These are phyloP conservation scores for Thielaviopsis populi DNA, from an alignment of 2,329 filamentous ascomycete species.

Conservation along the genomic window DNA sequence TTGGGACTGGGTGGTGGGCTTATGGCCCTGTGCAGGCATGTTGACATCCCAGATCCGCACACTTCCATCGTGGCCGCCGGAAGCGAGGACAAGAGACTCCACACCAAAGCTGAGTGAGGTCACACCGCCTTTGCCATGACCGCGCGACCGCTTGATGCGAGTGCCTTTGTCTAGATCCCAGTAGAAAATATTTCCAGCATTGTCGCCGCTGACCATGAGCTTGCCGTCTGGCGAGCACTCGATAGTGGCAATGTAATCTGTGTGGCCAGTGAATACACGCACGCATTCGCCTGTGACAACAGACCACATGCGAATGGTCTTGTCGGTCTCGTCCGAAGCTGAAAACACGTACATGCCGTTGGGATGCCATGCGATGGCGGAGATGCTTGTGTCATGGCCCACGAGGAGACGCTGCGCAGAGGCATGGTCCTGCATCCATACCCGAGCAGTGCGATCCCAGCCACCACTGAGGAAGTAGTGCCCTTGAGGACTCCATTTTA, in stretches of 20 bases:
- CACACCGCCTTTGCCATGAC: slow-evolving; percentile 84
- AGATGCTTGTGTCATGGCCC: slow-evolving; percentile 87
- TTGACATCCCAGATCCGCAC: slow-evolving; percentile 89
- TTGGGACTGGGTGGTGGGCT: slow-evolving; percentile 34
- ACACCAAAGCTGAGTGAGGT: slow-evolving; percentile 88
- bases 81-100: slow-evolving; percentile 80
- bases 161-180: slow-evolving; percentile 86
- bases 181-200: slow-evolving; percentile 76
- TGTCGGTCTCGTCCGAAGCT: slow-evolving; percentile 68
- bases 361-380: slow-evolving; percentile 81
- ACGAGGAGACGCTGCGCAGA: slow-evolving; percentile 77
- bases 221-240: slow-evolving; percentile 79
- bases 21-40: slow-evolving; percentile 49
- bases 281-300: slow-evolving; percentile 77
- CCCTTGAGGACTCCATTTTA: slow-evolving; percentile 81
- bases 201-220: slow-evolving; percentile 79
- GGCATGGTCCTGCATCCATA: slow-evolving; percentile 89
- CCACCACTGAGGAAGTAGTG: slow-evolving; percentile 87
- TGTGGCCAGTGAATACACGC: slow-evolving; percentile 83
- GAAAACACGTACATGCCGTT: slow-evolving; percentile 92
- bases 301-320: slow-evolving; percentile 94
- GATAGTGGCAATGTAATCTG: slow-evolving; percentile 69
- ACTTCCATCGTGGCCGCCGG: slow-evolving; percentile 79
- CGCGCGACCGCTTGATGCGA: slow-evolving; percentile 80
- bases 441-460: slow-evolving; percentile 75